Evolutionary conservation across 345 rosid genomes (phyloP).

Genomic region (Bruguiera gymnorhiza): DNA sequence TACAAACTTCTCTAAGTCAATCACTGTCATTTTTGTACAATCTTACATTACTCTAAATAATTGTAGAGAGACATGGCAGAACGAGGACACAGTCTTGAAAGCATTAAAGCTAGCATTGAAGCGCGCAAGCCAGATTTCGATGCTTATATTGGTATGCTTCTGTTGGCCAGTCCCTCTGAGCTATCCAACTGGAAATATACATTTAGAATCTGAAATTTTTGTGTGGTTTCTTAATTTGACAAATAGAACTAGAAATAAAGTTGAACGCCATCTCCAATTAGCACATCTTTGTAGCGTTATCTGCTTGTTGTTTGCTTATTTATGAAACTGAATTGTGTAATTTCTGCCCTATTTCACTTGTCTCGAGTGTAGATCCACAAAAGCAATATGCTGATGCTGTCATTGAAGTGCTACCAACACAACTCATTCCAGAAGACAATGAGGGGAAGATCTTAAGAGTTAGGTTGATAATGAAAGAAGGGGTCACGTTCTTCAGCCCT

Average conservation of each 20-base stretch:
- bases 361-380: slow-evolving; percentile 66
- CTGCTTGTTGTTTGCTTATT: no score
- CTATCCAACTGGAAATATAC: no score
- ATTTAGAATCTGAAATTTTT: no score
- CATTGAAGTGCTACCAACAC: slow-evolving; percentile 86
- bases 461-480: slow-evolving; percentile 93
- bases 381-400: slow-evolving; percentile 95
- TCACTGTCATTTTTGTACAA: not conserved
- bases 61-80: slow-evolving; percentile 98
- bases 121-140: slow-evolving; percentile 95
- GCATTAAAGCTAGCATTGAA: slow-evolving; percentile 96
- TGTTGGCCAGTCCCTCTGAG: no score
- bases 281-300: not conserved
- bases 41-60: slow-evolving; percentile 4
- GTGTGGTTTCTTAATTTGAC: no score
- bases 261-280: not conserved
- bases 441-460: slow-evolving; percentile 95
- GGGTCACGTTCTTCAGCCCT: slow-evolving; percentile 73
- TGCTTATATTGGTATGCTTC: slow-evolving; percentile 72
- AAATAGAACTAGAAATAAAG: no score
- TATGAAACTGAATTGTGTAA: no score
- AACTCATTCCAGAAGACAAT: slow-evolving; percentile 80
- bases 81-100: slow-evolving; percentile 97
- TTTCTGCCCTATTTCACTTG: no score
- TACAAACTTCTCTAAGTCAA: not conserved